These are phyloP conservation scores for Geranium incanum DNA, from an alignment of 441 rosid species.

Conservation along the genomic window DNA sequence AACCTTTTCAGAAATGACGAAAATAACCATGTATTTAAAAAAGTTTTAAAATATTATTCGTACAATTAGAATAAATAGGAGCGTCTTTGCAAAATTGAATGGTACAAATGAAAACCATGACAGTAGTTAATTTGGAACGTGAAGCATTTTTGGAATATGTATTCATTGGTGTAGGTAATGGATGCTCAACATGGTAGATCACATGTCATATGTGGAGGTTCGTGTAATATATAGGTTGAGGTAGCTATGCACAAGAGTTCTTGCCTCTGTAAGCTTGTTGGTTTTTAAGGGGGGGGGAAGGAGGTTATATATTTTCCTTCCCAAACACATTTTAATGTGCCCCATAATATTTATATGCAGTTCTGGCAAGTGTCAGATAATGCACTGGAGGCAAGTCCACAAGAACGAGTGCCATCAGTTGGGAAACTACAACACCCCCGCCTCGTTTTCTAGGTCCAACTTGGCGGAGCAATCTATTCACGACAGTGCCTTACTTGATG, in stretches of 20 bases:
- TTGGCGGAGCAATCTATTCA: constrained; percentile 31
- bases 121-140: too few species aligned
- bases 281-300: too few species aligned
- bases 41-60: too few species aligned
- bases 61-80: too few species aligned
- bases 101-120: too few species aligned
- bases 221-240: neutral
- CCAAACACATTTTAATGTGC: too few species aligned
- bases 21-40: too few species aligned
- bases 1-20: too few species aligned
- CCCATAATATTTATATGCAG: constrained; percentile 30
- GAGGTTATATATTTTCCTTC: neutral
- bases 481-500: constrained; percentile 17
- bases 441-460: constrained; percentile 33
- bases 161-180: neutral
- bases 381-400: constrained; percentile 83
- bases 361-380: constrained; percentile 82
- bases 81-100: too few species aligned
- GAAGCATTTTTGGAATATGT: too few species aligned
- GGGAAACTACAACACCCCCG: constrained; percentile 27
- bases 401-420: constrained; percentile 54
- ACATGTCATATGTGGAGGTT: neutral
- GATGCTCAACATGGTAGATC: neutral
- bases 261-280: too few species aligned
- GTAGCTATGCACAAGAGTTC: neutral